Evolutionary conservation across 768 basidiomycete genomes (phyloP).

Genomic region (Clitopilus hobsonii): DNA sequence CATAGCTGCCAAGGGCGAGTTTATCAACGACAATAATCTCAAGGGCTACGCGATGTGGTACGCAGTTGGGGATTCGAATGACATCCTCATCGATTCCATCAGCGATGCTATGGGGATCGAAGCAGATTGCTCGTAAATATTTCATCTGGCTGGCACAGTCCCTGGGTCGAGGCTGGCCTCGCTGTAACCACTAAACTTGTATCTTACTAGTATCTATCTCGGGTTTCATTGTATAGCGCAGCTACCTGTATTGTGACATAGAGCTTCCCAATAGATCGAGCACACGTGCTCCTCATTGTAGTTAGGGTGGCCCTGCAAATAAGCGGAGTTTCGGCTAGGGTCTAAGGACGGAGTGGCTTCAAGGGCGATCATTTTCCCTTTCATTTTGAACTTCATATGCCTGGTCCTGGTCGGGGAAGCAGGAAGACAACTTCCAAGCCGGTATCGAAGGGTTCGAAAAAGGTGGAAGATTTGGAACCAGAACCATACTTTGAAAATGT

Average conservation of each 20-base stretch:
- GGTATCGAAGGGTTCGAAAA: neutral
- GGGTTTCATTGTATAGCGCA: too few species aligned
- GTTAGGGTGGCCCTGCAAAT: too few species aligned
- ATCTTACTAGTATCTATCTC: too few species aligned
- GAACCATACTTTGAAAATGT: neutral
- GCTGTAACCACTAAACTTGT: too few species aligned
- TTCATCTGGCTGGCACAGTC: neutral
- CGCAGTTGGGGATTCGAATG: slow-evolving; percentile 52
- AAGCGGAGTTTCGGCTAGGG: too few species aligned
- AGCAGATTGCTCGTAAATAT: slow-evolving; percentile 7
- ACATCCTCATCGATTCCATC: slow-evolving; percentile 57
- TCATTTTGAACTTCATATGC: too few species aligned
- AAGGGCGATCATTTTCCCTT: too few species aligned
- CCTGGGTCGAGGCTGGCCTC: neutral
- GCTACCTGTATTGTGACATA: too few species aligned
- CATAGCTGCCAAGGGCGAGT: slow-evolving; percentile 51
- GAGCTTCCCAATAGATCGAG: too few species aligned
- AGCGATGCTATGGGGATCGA: slow-evolving; percentile 30
- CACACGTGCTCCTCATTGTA: too few species aligned
- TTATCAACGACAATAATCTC: slow-evolving; percentile 47
- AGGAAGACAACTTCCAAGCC: neutral
- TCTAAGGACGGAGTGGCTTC: too few species aligned
- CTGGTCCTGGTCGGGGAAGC: neutral
- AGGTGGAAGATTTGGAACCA: neutral
- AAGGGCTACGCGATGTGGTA: slow-evolving; percentile 69